Base-by-base conservation (phyloP, 2,329 filamentous ascomycete genomes). In the Knufia petricola region DNA sequence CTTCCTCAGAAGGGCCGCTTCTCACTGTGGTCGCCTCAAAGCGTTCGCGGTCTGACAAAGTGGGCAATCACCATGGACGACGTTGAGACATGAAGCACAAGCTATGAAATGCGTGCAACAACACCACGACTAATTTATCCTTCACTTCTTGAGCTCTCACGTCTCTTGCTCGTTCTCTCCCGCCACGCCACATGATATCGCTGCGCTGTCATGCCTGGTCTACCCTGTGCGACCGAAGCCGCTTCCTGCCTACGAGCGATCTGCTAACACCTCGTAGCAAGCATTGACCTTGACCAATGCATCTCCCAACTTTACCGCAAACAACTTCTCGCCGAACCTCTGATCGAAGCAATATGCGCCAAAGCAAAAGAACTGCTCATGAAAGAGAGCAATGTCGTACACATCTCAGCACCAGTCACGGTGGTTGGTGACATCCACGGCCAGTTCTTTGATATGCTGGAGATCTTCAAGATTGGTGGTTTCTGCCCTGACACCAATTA, bases 381-480 rank as follows among this genome's bases (percentile, higher is more conserved):
- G 92, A 90, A 94, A 65, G 92, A 98, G 79, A 96, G 90, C 78
- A 98, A 98, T 70, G 92, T 98, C 54, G 92, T 98, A 52, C 92
- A 98, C 67, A 94, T 98, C 54, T 81, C 82, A 60, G 89, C 92
- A 26, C 92, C 92, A 1, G 87, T 98, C 51, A 98, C 92, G 13
- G 92, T 98, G 8, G 92, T 98, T 32, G 92, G 92, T 57, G 92
- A 98, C 66, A 98, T 98, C 58, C 92, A 98, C 67, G 92, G 92
- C 51, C 92, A 98, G 69, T 98, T 98, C 72, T 96, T 90, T 68
- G 92, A 98, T 67, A 81, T 98, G 71, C 92, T 98, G 57, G 92
- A 98, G 75, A 96, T 98, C 58, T 98, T 98, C 72, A 88, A 88
- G 68, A 98, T 98, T 61, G 92, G 92, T 51, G 92, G 92, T 50